phyloP scores from a whole-genome alignment of 352 stramenopile species.

The Pythium brachiatum region DNA sequence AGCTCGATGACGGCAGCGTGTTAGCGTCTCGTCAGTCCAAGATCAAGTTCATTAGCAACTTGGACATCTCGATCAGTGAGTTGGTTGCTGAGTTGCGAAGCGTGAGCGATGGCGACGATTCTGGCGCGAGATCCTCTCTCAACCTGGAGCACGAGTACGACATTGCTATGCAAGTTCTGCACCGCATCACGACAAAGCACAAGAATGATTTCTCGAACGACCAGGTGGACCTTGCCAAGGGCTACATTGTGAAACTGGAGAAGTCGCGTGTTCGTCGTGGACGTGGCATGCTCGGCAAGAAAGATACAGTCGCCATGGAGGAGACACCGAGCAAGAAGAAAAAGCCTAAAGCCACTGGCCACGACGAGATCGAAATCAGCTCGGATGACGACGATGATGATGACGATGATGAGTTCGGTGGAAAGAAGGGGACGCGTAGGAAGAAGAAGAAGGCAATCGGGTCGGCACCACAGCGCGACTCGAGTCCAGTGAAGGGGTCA shows the following conservation, averaged over 20 bases:
- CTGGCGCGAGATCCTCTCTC: slow-evolving; percentile 38
- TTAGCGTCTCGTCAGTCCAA: slow-evolving; percentile 79
- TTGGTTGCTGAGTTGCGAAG: slow-evolving; percentile 65
- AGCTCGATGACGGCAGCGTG: slow-evolving; percentile 84
- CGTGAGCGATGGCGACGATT: slow-evolving; percentile 33
- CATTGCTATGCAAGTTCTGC: slow-evolving; percentile 83
- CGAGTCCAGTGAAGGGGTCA: slow-evolving; percentile 15
- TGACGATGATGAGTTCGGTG: slow-evolving; percentile 18
- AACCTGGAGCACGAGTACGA: slow-evolving; percentile 85
- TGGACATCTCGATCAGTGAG: slow-evolving; percentile 74
- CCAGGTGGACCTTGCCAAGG: slow-evolving; percentile 76
- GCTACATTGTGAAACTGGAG: slow-evolving; percentile 71
- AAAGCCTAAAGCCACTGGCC: slow-evolving; percentile 9
- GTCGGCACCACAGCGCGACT: background rate
- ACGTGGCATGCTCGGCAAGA: slow-evolving; percentile 41
- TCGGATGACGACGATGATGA: slow-evolving; percentile 41
- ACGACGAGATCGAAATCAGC: slow-evolving; percentile 44
- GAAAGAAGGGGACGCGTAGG: slow-evolving; percentile 34
- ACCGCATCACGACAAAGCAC: slow-evolving; percentile 71
- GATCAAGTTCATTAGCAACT: slow-evolving; percentile 88
- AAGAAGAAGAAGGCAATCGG: slow-evolving; percentile 35
- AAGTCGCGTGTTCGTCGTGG: slow-evolving; percentile 83
- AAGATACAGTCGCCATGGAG: slow-evolving; percentile 16
- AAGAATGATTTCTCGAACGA: slow-evolving; percentile 79
- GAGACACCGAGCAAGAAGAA: slow-evolving; percentile 30